A percentile compares a stretch with the other conserved stretches of the same genome.
Evolutionary conservation across 2,329 filamentous ascomycete species (phyloP).

Genomic region (Alternaria solani): DNA sequence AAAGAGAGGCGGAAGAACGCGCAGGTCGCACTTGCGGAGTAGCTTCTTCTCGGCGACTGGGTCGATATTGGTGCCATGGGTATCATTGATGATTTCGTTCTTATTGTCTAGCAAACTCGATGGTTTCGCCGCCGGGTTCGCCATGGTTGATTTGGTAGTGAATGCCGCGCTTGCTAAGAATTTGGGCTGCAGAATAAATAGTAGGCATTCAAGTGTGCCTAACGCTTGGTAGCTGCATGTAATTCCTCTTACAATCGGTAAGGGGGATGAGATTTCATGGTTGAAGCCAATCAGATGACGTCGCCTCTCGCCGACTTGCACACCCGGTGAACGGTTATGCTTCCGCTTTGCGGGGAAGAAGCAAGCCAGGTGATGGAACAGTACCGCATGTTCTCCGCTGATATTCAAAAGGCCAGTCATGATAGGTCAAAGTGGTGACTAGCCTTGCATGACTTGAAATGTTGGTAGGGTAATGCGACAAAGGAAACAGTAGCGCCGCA

Average conservation of each 20-base stretch:
- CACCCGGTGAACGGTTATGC: not conserved
- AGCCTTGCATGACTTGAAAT: not conserved
- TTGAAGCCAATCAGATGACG: conserved; percentile 2
- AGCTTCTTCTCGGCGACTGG: conserved; percentile 55
- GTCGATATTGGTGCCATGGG: conserved; percentile 39
- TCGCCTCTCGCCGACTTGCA: not conserved
- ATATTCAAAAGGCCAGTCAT: not conserved
- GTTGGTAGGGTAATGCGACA: not conserved
- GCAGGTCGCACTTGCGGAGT: conserved; percentile 58
- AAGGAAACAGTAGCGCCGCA: not conserved
- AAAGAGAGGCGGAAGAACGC: conserved; percentile 59
- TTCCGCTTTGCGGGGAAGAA: conserved; percentile 13
- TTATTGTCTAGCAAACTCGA: conserved; percentile 27
- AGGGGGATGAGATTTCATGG: not conserved
- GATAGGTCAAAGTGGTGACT: not conserved
- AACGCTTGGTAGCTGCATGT: not conserved
- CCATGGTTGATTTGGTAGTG: conserved; percentile 17
- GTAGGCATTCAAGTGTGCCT: not conserved
- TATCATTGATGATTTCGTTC: conserved; percentile 37
- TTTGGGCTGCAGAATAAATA: not conserved
- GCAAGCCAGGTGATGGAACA: conserved; percentile 9
- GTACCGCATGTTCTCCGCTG: conserved; percentile 10
- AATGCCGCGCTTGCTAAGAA: not conserved
- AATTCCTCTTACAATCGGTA: not conserved
- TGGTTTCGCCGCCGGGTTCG: not conserved